Base-by-base conservation (phyloP, 176 grass and related monocot species). In the Elymus sibiricus region DNA sequence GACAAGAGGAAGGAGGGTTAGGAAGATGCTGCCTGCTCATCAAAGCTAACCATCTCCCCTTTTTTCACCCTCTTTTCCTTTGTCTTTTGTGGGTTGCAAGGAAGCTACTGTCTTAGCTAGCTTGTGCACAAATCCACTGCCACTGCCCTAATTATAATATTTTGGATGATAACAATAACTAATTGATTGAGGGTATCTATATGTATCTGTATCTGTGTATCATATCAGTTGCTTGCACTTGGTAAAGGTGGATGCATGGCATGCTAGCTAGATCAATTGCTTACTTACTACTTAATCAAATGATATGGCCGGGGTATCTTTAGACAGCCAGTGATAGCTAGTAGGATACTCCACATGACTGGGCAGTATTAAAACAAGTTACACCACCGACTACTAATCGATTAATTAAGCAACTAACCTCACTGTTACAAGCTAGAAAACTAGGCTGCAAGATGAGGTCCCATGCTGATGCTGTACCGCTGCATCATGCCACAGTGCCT, bases 81-180 rank as follows among this genome's bases (percentile, higher is more conserved):
- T 89, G 83, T 92, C 80, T 92, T 93, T 90, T 90, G 83, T 86
- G 78, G 70, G 6, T 80, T 83, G 55, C 79, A 90, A 90, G 82
- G 78, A 85, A 93, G 63, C 62, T 84, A 9, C 13, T 60, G 61
- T 35, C 42, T 29, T 56, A 21, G 17, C 19, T 58, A 58, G 53
- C 42, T 3, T 34, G 34, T 47, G 28, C 44, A n/a, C 69, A 74
- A 32, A 71, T 32, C 73, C 29, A 59, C 5, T 58, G 5, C 38
- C 4, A 82, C 44, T 44, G 16, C 2, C 7, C 69, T 63, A 6
- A 74, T n/a, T 35, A 32, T 9, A 47, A 24, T 51, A 65, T 69
- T 25, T 68, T 1, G 14, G 6, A 16, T 26, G 26, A 35, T 64
- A 6, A 32, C 2, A 19, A 22, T 35, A 43, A 24, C 7, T 76